Base-by-base conservation (phyloP, 768 basidiomycete genomes). In the Crepidotus variabilis region DNA sequence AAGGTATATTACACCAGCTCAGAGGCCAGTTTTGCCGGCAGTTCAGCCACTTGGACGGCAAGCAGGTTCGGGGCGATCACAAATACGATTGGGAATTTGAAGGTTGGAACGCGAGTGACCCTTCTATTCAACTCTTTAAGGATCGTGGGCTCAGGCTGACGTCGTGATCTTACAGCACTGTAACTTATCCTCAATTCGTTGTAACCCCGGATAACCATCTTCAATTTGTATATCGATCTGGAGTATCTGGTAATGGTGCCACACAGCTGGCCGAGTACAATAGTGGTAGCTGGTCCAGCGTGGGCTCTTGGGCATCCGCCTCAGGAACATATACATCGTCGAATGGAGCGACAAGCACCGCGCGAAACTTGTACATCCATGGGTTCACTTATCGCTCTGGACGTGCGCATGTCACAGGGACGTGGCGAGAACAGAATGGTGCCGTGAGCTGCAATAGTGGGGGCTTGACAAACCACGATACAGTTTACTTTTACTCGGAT, bases 121-220 rank as follows among this genome's bases (percentile, higher is more conserved):
- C 5, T 20, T 20, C 18, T 43, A 2, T 3, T 36, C 32, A 23
- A 54, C n/a, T 32, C n/a, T 61, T n/a, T 45, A 24, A 20, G n/a
- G 18, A 23, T 2, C n/a, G 7, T 28, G 46, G 8, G 28, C 32
- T 43, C 20, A 14, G 8, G 10, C 16, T 3, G 16, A 33, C 28
- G 16, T 21, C 46, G 22, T 34, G 35, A 28, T 51, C 32, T 7
- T 35, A n/a, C 34, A 79, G 76, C 33, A 68, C 65, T 1, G 64
- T 79, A 47, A 79, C 78, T 1, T 79, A 79, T 57, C 78, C 78
- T 8, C 78, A 78, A 58, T 79, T 78, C 61, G 77, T 79, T 16
- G 57, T 79, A 21, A 78, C 76, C 16, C 72, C 78, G 20, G 71
- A 74, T 54, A 79, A 79, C 63, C 67, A 71, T 48, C 69, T 79